Conservation (phyloP, 495 filamentous ascomycete genomes). For the Daldinia vernicosa region DNA sequence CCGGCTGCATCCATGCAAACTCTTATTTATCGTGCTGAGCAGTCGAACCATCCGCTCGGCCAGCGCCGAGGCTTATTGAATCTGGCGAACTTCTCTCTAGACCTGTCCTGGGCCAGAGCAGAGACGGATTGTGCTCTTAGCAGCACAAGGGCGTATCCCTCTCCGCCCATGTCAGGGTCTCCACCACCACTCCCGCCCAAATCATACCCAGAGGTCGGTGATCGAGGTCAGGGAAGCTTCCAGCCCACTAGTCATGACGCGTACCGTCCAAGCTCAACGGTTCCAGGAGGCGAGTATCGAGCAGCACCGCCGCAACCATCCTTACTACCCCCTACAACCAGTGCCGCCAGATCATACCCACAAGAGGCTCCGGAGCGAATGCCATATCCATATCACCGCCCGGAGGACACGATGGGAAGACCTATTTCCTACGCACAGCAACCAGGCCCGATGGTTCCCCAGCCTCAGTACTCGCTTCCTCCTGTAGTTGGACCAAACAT, state of each 20-base stretch:
- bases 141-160: slow-evolving; percentile 70
- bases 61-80: slow-evolving; percentile 69
- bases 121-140: slow-evolving; percentile 72
- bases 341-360: slow-evolving; percentile 45
- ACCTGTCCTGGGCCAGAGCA: slow-evolving; percentile 72
- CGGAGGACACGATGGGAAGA: slow-evolving; percentile 49
- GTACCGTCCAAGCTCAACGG: slow-evolving; percentile 53
- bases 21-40: slow-evolving; percentile 53
- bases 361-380: slow-evolving; percentile 52
- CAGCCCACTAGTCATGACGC: slow-evolving; percentile 58
- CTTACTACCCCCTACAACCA: slow-evolving; percentile 43
- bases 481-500: slow-evolving; percentile 48
- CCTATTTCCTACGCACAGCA: slow-evolving; percentile 51
- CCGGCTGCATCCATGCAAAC: slow-evolving; percentile 59
- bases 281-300: slow-evolving; percentile 55
- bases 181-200: slow-evolving; percentile 73
- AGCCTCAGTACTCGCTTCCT: slow-evolving; percentile 49
- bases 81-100: slow-evolving; percentile 73
- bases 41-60: slow-evolving; percentile 62
- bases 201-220: slow-evolving; percentile 66
- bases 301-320: slow-evolving; percentile 46
- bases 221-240: slow-evolving; percentile 63
- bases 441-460: slow-evolving; percentile 42
- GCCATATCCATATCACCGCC: slow-evolving; percentile 51
- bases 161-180: slow-evolving; percentile 88